Evolutionary conservation across 148 eudicot genomes (phyloP), one percentile per base, ranked within the genome.

Genomic region (Rhododendron molle): DNA sequence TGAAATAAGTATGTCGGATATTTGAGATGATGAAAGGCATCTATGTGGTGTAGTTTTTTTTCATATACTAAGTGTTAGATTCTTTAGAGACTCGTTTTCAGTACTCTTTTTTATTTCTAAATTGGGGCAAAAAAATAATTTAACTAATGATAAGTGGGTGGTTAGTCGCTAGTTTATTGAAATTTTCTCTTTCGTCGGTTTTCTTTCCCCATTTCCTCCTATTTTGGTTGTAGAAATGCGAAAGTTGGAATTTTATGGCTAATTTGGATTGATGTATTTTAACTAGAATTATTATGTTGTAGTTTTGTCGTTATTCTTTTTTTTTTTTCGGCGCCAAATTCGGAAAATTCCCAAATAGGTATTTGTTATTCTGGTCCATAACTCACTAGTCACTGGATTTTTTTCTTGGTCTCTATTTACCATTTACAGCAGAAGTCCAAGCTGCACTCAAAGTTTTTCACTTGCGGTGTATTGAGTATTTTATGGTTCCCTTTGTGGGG

Each of bases 401-500:
- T 81, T 82, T 49, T 10, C 20, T 13, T 28, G 56, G 16, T 46
- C 3, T 12, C 10, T 26, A 3, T 38, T 62, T 7, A 81, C 6
- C 43, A 49, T 14, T 46, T 46, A 46, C 49, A 46, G 49, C 49
- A 50, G 65, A 38, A 13, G 26, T 65, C 38, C 76, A n/a, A 40
- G 15, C 21, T 43, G 30, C 47, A n/a, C 38, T n/a, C 26, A 20
- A 74, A 81, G 50, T 44, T 74, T 85, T 40, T 80, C 85, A 73
- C 85, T n/a, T 69, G 65, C 81, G 1, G n/a, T 85, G 85, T 71
- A 74, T 44, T 85, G 40, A 56, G 23, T 54, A 21, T 18, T 81
- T 18, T 60, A 10, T 38, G 12, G 49, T 83, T 8, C 13, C 32
- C 32, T 38, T 73, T 26, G 56, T 43, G 32, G 23, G 30, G 46